Conservation (phyloP, 176 grass and related monocot species). For the Aechmea fasciata region DNA sequence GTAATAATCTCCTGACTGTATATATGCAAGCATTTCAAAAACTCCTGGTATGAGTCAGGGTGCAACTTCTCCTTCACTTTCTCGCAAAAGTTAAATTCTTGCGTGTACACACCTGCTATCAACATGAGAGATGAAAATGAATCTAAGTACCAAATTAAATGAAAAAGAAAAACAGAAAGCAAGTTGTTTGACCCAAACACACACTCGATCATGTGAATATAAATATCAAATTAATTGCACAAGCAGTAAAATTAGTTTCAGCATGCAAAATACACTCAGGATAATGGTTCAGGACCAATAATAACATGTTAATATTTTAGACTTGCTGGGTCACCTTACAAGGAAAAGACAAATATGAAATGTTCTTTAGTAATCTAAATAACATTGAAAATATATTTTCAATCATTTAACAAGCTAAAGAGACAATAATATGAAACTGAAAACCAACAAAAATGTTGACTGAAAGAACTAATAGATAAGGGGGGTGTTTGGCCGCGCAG, state of each 20-base stretch:
- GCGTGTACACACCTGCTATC: conserved; percentile 64
- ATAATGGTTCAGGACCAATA: neutral
- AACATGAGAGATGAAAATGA: conserved; percentile 7
- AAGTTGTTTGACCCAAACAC: conserved; percentile 1
- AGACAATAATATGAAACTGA: too few species aligned
- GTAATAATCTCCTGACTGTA: conserved; percentile 99
- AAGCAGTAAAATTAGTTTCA: neutral
- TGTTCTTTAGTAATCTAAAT: too few species aligned
- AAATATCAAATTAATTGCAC: neutral
- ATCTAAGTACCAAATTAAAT: neutral
- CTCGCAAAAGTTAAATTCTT: conserved; percentile 83
- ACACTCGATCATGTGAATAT: neutral
- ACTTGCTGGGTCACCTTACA: too few species aligned
- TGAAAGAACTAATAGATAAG: too few species aligned
- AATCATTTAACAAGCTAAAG: too few species aligned
- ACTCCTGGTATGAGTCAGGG: conserved; percentile 85
- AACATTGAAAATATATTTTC: too few species aligned
- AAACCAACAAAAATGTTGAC: too few species aligned
- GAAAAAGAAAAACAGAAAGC: neutral
- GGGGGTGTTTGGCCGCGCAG: too few species aligned
- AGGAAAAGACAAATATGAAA: too few species aligned
- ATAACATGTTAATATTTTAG: neutral
- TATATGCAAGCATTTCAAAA: conserved; percentile 98
- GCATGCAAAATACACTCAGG: neutral
- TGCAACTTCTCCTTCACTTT: conserved; percentile 98